Evolutionary conservation across 805 yeast species (phyloP), one percentile per base, ranked within the genome.

Genomic region (Starmerella stigmatis): DNA sequence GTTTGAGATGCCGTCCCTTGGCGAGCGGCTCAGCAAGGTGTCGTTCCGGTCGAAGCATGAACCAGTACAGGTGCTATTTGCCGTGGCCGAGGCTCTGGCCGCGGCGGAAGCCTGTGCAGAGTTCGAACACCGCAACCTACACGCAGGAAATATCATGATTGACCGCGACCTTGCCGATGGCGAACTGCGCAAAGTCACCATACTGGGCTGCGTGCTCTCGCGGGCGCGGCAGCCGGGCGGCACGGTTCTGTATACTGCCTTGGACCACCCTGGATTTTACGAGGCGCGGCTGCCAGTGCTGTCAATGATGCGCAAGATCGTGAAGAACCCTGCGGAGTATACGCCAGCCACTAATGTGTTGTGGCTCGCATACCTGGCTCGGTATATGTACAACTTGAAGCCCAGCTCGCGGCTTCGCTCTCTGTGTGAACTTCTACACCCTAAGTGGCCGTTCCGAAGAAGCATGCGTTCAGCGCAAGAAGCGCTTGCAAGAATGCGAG

Each of bases 81-180:
- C 69, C 49, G 63, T 76, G 21, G 75, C 68, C 1, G 59, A 64
- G n/a, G 60, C 68, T 4, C 60, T 81, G 21, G 69, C 73, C 21
- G 61, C 61, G 9, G 79, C 76, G 1, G 86, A 81, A 59, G 59
- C 64, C 13, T 57, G 63, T 29, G 64, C 65, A 48, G 66, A 71
- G 49, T 80, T 80, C 60, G 88, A 81, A 60, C 89, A 81, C 55
- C 67, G 89, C 38, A 84, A 81, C 59, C 60, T 81, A 47, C 81
- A 78, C 50, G 69, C 81, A 71, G 79, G 79, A 11, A 81, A 81
- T 55, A 65, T 81, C 43, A 63, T 78, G 13, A 64, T 81, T 15
- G 67, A 67, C 41, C 32, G 47, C 17, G 35, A 36, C 27, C 37
- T 46, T 6, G 13, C 35, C n/a, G 31, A 11, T 13, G 52, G 49